Conservation (phyloP, 352 stramenopile genomes). For the Pythium diclinum region DNA sequence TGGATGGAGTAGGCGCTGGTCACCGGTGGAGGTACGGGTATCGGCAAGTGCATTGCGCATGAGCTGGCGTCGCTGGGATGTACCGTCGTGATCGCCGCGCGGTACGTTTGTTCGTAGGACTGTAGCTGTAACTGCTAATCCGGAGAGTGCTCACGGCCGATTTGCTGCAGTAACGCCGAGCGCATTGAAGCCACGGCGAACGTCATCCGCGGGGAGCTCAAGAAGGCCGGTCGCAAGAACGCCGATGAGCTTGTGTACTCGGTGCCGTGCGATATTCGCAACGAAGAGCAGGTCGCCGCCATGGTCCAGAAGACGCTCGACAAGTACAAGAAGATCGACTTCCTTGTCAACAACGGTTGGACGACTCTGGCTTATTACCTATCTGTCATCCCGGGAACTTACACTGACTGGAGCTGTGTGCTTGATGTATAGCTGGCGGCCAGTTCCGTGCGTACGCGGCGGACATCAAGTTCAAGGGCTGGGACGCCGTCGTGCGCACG, state of each 20-base stretch:
- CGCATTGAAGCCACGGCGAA: slow-evolving; percentile 53
- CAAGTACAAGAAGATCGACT: slow-evolving; percentile 84
- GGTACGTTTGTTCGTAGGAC: slow-evolving; percentile 26
- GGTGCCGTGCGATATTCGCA: slow-evolving; percentile 74
- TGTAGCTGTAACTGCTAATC: not conserved
- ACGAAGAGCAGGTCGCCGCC: slow-evolving; percentile 48
- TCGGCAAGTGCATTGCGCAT: slow-evolving; percentile 79
- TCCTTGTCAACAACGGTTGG: slow-evolving; percentile 92
- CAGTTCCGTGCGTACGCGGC: slow-evolving; percentile 90
- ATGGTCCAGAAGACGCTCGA: slow-evolving; percentile 52
- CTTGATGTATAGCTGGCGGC: slow-evolving; percentile 60
- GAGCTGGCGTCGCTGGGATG: slow-evolving; percentile 76
- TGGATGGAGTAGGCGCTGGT: slow-evolving; percentile 61
- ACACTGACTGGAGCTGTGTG: slow-evolving; percentile 9
- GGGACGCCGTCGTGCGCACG: slow-evolving; percentile 90
- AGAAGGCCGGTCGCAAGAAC: slow-evolving; percentile 30
- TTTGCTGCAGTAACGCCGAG: slow-evolving; percentile 50
- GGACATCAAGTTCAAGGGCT: slow-evolving; percentile 89
- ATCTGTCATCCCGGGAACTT: not conserved
- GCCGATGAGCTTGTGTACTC: slow-evolving; percentile 46
- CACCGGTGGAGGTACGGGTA: slow-evolving; percentile 83
- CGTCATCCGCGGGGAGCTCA: slow-evolving; percentile 51
- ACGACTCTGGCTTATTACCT: not conserved
- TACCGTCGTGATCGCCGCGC: slow-evolving; percentile 77
- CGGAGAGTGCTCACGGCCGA: not conserved